phyloP scores from a whole-genome alignment of 306 rosid species.

The Crotalaria pallida region DNA sequence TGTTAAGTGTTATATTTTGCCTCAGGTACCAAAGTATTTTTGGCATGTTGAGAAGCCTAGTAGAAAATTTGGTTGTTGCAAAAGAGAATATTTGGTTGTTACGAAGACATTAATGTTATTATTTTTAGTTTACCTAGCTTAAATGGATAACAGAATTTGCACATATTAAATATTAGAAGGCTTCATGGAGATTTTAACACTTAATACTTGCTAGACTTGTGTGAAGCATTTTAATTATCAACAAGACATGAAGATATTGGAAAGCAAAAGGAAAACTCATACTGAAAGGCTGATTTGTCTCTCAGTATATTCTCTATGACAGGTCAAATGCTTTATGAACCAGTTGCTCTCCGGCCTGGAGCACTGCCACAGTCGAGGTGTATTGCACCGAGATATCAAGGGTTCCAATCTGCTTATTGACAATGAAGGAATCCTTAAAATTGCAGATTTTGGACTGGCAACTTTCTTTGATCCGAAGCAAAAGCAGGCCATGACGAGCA shows the following conservation, averaged over 20 bases:
- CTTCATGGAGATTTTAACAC: neutral
- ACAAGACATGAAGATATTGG: neutral
- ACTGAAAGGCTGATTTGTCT: conserved; percentile 36
- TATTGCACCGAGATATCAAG: conserved; percentile 96
- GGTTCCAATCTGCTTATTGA: conserved; percentile 93
- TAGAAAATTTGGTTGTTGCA: conserved; percentile 17
- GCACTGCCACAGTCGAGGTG: conserved; percentile 91
- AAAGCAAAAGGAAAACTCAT: conserved; percentile 1
- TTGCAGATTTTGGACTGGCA: conserved; percentile 97
- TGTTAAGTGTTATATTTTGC: too few species aligned
- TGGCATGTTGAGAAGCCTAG: conserved; percentile 15
- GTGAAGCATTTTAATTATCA: conserved; percentile 9
- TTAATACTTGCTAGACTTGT: neutral
- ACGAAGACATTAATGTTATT: neutral
- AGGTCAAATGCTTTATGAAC: conserved; percentile 96
- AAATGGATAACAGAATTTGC: conserved; percentile 16
- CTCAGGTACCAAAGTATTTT: too few species aligned
- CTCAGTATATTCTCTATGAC: conserved; percentile 43
- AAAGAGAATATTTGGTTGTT: conserved; percentile 19
- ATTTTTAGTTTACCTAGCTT: conserved; percentile 13
- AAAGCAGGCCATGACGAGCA: conserved; percentile 85
- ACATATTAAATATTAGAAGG: neutral
- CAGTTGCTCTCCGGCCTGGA: conserved; percentile 94
- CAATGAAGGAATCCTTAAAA: conserved; percentile 82
- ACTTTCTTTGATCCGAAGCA: conserved; percentile 58